Conservation (phyloP, 192 early-diverging fungal species). For the Coemansia sp. region DNA sequence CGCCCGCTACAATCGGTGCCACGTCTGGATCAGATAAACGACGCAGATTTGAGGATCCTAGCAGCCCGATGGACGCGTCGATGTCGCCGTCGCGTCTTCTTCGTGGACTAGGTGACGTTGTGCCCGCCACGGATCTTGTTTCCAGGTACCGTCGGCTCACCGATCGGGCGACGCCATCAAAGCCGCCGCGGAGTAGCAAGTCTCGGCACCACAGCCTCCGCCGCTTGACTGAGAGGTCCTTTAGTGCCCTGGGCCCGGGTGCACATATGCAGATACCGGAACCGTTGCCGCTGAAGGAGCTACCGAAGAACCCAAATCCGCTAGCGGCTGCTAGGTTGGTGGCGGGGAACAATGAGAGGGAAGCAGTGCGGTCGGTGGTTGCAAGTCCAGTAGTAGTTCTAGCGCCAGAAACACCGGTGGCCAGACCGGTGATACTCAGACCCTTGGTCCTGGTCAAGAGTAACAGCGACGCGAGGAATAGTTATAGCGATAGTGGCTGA, state of each 20-base stretch:
- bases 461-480: neutral
- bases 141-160: neutral
- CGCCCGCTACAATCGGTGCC: neutral
- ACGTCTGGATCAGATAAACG: neutral
- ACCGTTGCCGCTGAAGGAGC: neutral
- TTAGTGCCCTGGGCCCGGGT: neutral
- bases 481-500: neutral
- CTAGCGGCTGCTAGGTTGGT: too few species aligned
- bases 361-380: neutral
- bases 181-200: neutral
- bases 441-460: conserved; percentile 2
- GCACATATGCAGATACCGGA: neutral
- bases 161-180: neutral
- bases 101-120: neutral
- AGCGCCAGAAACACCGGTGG: conserved; percentile 4
- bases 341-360: neutral
- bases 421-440: neutral
- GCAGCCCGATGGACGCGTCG: neutral
- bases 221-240: neutral
- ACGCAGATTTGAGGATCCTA: too few species aligned
- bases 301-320: neutral
- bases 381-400: neutral
- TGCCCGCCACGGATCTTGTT: neutral
- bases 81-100: neutral
- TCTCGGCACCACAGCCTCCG: neutral